Conservation (phyloP, 176 grass and related monocot genomes). For the Oryza punctata region DNA sequence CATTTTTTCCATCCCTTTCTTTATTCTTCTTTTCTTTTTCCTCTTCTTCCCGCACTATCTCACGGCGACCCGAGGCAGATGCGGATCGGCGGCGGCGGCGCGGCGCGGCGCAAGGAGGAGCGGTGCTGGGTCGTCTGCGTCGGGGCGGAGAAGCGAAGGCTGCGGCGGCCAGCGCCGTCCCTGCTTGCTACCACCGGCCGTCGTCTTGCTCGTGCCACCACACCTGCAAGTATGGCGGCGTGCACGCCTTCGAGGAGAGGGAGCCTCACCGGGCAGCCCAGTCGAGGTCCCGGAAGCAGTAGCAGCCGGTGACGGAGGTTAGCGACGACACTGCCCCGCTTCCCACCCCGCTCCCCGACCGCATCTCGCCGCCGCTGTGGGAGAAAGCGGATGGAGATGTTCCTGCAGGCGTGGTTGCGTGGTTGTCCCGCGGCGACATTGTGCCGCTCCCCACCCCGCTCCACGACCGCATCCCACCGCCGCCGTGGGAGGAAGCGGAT, state of each 20-base stretch:
- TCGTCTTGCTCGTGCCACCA: slow-evolving; percentile 63
- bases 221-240: slow-evolving; percentile 60
- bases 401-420: no score
- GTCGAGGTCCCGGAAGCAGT: slow-evolving; percentile 26
- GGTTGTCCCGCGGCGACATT: no score
- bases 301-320: not conserved
- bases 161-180: not conserved
- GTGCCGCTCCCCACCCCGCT: not conserved
- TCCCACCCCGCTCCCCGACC: no score
- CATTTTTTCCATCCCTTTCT: no score
- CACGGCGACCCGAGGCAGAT: no score
- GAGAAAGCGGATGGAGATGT: no score
- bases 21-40: no score
- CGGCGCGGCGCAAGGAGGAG: not conserved
- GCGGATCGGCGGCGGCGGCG: no score
- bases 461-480: not conserved
- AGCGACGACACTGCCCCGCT: slow-evolving; percentile 25
- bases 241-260: slow-evolving; percentile 40
- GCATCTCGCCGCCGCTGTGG: no score
- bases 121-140: not conserved
- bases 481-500: no score
- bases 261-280: slow-evolving; percentile 1
- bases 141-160: slow-evolving; percentile 15
- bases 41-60: no score
- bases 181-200: slow-evolving; percentile 54